These are phyloP conservation scores for Paecilomyces formosus DNA, from an alignment of 2,329 filamentous ascomycete genomes.

Conservation along the genomic window DNA sequence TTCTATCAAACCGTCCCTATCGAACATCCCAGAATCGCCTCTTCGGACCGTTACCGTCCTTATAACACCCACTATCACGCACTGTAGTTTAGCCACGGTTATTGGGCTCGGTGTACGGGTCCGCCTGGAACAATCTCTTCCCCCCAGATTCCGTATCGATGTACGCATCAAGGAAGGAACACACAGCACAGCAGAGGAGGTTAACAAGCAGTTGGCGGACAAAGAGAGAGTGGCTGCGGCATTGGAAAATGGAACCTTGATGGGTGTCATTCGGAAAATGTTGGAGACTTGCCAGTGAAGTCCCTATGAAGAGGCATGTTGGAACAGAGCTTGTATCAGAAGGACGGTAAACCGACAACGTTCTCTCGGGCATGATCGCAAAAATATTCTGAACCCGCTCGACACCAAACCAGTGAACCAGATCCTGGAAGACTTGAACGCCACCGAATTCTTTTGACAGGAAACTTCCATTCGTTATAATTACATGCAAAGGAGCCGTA, in stretches of 20 bases:
- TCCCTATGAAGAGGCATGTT: not conserved
- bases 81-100: conserved; percentile 92
- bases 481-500: conserved; percentile 11
- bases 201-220: conserved; percentile 93
- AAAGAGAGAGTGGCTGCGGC: conserved; percentile 95
- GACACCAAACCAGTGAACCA: not conserved
- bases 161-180: conserved; percentile 92
- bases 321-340: not conserved
- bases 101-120: conserved; percentile 91
- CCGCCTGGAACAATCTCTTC: conserved; percentile 80
- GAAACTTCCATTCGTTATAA: conserved; percentile 6
- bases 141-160: conserved; percentile 85
- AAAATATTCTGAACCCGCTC: not conserved
- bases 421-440: not conserved
- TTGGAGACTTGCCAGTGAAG: conserved; percentile 67
- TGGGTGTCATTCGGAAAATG: conserved; percentile 88
- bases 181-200: conserved; percentile 90
- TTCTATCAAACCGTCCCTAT: conserved; percentile 62
- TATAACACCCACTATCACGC: conserved; percentile 92
- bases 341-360: not conserved
- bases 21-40: conserved; percentile 48
- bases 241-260: conserved; percentile 84
- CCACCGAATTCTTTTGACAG: not conserved
- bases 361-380: not conserved
- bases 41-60: conserved; percentile 74